phyloP scores from a whole-genome alignment of 2,329 filamentous ascomycete species.

The Xylariaceae sp. region DNA sequence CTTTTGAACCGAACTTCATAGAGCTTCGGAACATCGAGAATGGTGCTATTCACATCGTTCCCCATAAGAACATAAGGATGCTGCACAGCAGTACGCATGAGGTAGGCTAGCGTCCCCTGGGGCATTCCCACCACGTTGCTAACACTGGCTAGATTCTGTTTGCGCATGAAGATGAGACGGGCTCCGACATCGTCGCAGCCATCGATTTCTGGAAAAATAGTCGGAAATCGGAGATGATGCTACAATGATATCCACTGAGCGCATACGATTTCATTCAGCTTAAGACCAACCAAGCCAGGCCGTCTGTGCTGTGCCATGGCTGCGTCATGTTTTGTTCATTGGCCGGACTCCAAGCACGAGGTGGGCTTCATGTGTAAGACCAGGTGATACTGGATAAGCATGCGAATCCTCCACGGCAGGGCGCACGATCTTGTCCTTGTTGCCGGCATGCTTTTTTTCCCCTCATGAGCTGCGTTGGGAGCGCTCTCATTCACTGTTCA shows the following conservation, averaged over 20 bases:
- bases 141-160: constrained; percentile 69
- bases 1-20: constrained; percentile 95
- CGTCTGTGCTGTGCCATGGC: constrained; percentile 1
- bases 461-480: constrained; percentile 8
- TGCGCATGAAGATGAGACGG: constrained; percentile 91
- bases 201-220: constrained; percentile 90
- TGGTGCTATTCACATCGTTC: constrained; percentile 90
- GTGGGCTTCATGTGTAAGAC: constrained; percentile 19
- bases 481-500: constrained; percentile 9
- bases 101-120: constrained; percentile 46
- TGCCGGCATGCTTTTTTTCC: constrained; percentile 13
- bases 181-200: constrained; percentile 87
- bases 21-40: constrained; percentile 94
- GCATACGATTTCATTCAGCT: neutral
- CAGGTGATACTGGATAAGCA: constrained; percentile 24
- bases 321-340: constrained; percentile 7
- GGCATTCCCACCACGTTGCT: constrained; percentile 7
- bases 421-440: constrained; percentile 11
- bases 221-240: constrained; percentile 36
- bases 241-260: constrained; percentile 13
- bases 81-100: constrained; percentile 94
- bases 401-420: constrained; percentile 14
- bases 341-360: constrained; percentile 8
- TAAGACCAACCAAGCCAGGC: too few species aligned
- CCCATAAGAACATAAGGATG: constrained; percentile 95